phyloP scores from a whole-genome alignment of 2,329 filamentous ascomycete species.

The Colletotrichum sp. region DNA sequence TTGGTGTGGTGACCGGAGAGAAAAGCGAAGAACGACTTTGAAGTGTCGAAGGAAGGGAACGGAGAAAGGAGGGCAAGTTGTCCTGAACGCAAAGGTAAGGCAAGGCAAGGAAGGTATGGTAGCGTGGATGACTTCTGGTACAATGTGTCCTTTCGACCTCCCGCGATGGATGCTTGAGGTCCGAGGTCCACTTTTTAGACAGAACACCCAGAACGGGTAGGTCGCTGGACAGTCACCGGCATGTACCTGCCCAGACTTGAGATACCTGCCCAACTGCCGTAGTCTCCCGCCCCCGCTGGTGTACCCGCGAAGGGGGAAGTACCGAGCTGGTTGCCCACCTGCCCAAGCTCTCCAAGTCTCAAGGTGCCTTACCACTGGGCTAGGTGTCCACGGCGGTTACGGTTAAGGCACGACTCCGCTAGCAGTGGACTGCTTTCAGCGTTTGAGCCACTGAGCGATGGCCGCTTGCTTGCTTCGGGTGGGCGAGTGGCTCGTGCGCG shows the following conservation, averaged over 20 bases:
- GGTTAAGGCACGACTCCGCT: conserved; percentile 17
- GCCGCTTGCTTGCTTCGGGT: not conserved
- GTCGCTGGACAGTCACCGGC: not conserved
- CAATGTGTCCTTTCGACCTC: conserved; percentile 22
- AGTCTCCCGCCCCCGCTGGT: not conserved
- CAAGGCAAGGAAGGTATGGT: not conserved
- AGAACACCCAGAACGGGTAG: conserved; percentile 17
- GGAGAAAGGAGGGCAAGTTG: conserved; percentile 12
- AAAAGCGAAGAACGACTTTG: not conserved
- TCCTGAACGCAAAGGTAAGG: not conserved
- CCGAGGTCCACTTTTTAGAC: conserved; percentile 21
- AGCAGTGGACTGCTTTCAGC: conserved; percentile 8
- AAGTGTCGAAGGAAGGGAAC: not conserved
- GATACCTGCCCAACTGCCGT: conserved; percentile 1
- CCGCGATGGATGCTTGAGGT: conserved; percentile 18
- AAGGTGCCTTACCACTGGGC: not conserved
- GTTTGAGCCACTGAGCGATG: conserved; percentile 5
- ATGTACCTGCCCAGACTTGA: not conserved
- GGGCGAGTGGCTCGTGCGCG: conserved; percentile 6
- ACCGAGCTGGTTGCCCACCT: not conserved
- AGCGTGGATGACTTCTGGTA: conserved; percentile 18
- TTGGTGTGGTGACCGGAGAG: not conserved
- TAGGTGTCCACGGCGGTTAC: not conserved
- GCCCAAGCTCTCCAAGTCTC: not conserved
- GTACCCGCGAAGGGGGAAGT: conserved; percentile 9